Evolutionary conservation across 495 filamentous ascomycete species (phyloP).

Genomic region (Patellaria atrata): DNA sequence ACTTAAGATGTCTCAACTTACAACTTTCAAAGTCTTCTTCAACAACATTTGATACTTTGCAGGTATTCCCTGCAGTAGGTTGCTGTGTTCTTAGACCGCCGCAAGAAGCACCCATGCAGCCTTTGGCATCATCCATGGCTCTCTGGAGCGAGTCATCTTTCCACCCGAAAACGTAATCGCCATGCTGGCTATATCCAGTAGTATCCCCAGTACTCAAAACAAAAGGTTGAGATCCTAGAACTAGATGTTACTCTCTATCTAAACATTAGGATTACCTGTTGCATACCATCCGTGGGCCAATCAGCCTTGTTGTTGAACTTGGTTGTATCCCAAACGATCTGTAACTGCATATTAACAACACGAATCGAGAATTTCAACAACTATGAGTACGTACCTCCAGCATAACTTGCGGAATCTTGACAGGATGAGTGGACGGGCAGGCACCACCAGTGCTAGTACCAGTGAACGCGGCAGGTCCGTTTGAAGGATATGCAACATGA

Average conservation of each 20-base stretch:
- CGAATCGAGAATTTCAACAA: too few relatives aligned
- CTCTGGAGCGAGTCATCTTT: constrained; percentile 10
- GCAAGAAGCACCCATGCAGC: constrained; percentile 11
- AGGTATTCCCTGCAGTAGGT: constrained; percentile 3
- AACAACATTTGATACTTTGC: constrained; percentile 7
- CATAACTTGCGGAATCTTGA: constrained; percentile 18
- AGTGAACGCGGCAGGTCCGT: constrained; percentile 7
- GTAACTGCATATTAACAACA: too few relatives aligned
- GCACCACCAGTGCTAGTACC: constrained; percentile 6
- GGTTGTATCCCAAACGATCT: constrained; percentile 17
- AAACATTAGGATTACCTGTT: not conserved
- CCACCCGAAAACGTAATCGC: constrained; percentile 15
- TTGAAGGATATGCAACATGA: constrained; percentile 14
- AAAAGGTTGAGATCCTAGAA: constrained; percentile 12
- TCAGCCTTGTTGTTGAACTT: constrained; percentile 17
- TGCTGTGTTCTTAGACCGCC: constrained; percentile 6
- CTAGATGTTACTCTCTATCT: not conserved
- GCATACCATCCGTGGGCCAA: constrained; percentile 12
- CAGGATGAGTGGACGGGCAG: constrained; percentile 15
- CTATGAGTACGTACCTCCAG: too few relatives aligned
- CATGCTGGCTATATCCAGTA: constrained; percentile 16
- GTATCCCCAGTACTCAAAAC: constrained; percentile 12
- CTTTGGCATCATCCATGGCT: constrained; percentile 14
- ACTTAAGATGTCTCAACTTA: too few relatives aligned
- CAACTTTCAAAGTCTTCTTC: constrained; percentile 9